Evolutionary conservation across 345 rosid species (phyloP).

Genomic region (Dovyalis caffra): DNA sequence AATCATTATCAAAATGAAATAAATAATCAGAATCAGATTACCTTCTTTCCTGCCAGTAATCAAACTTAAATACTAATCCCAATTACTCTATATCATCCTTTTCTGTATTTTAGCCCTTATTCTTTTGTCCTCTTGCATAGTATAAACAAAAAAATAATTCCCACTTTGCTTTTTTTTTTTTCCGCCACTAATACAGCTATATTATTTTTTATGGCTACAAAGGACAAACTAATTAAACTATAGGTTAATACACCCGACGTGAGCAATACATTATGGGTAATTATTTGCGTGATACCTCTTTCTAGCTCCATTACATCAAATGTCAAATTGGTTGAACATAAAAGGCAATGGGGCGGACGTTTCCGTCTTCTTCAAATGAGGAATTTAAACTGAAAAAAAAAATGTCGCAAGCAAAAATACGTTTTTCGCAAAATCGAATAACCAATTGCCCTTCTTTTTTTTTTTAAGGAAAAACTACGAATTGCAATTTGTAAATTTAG

Average conservation of each 20-base stretch:
- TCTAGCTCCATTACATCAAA: constrained; percentile 12
- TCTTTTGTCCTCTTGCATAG: constrained; percentile 35
- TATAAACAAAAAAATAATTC: constrained; percentile 8
- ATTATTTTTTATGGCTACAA: constrained; percentile 9
- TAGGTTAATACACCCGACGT: background rate
- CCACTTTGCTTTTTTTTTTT: constrained; percentile 34
- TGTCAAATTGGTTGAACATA: background rate
- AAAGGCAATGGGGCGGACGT: constrained; percentile 5
- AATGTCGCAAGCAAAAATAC: no score
- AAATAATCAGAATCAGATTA: constrained; percentile 17
- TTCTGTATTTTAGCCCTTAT: constrained; percentile 6
- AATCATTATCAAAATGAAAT: constrained; percentile 44
- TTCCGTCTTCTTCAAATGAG: background rate
- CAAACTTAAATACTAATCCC: constrained; percentile 49
- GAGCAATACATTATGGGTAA: constrained; percentile 4
- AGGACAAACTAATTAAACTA: background rate
- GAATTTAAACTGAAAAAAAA: background rate
- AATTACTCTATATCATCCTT: constrained; percentile 33
- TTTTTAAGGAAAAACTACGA: no score
- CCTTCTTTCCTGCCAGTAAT: constrained; percentile 5
- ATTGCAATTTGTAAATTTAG: no score
- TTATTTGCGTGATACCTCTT: no score
- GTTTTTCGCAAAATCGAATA: no score
- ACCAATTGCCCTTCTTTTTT: no score
- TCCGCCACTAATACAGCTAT: constrained; percentile 26